phyloP scores from a whole-genome alignment of 2,329 filamentous ascomycete genomes.

The Talaromyces sp. region DNA sequence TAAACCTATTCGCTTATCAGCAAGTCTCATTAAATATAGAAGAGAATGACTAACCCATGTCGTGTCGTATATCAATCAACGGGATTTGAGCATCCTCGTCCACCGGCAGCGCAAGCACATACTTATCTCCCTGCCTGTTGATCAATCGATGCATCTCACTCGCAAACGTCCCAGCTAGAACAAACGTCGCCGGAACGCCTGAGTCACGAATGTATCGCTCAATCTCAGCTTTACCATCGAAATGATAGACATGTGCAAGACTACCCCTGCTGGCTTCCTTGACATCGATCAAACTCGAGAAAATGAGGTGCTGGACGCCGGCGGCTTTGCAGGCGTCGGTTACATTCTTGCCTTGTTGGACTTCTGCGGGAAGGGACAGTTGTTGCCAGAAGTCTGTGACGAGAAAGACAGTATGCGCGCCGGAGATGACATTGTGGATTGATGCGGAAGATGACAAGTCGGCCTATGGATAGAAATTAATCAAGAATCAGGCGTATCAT shows the following conservation, averaged over 20 bases:
- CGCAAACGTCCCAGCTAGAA: slow-evolving; percentile 56
- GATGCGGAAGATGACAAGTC: slow-evolving; percentile 50
- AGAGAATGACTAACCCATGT: slow-evolving; percentile 45
- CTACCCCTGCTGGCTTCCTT: slow-evolving; percentile 28
- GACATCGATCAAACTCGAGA: slow-evolving; percentile 24
- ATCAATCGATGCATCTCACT: slow-evolving; percentile 37
- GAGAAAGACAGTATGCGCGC: slow-evolving; percentile 50
- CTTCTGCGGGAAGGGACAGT: slow-evolving; percentile 27
- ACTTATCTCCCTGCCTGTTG: slow-evolving; percentile 29
- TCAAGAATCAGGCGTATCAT: not conserved
- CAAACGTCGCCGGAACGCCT: slow-evolving; percentile 51
- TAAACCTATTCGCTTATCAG: slow-evolving; percentile 21
- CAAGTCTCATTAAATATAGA: not conserved
- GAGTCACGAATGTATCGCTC: slow-evolving; percentile 54
- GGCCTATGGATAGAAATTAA: slow-evolving; percentile 32
- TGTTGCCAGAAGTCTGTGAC: slow-evolving; percentile 45
- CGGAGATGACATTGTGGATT: slow-evolving; percentile 44
- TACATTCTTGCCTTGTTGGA: slow-evolving; percentile 26
- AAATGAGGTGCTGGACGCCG: slow-evolving; percentile 31
- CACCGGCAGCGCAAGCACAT: slow-evolving; percentile 26
- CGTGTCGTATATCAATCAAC: slow-evolving; percentile 43
- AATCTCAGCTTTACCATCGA: slow-evolving; percentile 57
- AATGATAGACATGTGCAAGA: slow-evolving; percentile 43
- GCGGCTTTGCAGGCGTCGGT: slow-evolving; percentile 29
- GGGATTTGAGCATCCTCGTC: slow-evolving; percentile 38